A percentile compares a stretch with the other conserved stretches of the same genome.
phyloP scores from a whole-genome alignment of 2,329 filamentous ascomycete species.

The Apiospora phragmitis region DNA sequence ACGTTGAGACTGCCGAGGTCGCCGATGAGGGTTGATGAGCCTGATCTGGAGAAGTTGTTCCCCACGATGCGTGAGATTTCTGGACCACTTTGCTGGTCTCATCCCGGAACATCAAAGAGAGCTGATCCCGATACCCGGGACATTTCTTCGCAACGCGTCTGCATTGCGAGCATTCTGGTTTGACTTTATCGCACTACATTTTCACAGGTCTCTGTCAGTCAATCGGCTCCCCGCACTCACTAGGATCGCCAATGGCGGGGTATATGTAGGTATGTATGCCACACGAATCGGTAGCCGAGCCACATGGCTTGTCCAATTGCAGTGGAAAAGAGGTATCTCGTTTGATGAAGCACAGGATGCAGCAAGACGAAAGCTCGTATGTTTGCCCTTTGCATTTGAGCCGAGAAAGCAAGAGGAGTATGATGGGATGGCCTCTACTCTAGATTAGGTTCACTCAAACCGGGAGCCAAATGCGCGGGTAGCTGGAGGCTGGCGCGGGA shows the following conservation, averaged over 20 bases:
- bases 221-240: slow-evolving; percentile 9
- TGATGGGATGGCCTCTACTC: neutral
- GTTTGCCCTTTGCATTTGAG: neutral
- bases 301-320: slow-evolving; percentile 9
- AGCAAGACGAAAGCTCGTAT: neutral
- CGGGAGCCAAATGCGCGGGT: neutral
- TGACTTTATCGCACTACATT: slow-evolving; percentile 58
- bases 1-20: slow-evolving; percentile 22
- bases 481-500: slow-evolving; percentile 1
- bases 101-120: slow-evolving; percentile 67
- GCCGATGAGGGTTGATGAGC: slow-evolving; percentile 25
- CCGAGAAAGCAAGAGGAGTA: neutral
- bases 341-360: too few species aligned
- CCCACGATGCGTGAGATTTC: slow-evolving; percentile 57
- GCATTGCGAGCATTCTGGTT: slow-evolving; percentile 64
- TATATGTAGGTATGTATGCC: neutral
- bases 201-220: slow-evolving; percentile 5
- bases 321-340: neutral
- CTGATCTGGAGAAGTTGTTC: slow-evolving; percentile 29
- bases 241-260: slow-evolving; percentile 9
- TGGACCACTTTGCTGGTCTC: slow-evolving; percentile 63
- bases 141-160: slow-evolving; percentile 59
- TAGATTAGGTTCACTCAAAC: neutral
- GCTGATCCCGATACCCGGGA: slow-evolving; percentile 64
- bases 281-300: neutral